Conservation (phyloP, 176 grass and related monocot genomes). For the Carex cristatella region DNA sequence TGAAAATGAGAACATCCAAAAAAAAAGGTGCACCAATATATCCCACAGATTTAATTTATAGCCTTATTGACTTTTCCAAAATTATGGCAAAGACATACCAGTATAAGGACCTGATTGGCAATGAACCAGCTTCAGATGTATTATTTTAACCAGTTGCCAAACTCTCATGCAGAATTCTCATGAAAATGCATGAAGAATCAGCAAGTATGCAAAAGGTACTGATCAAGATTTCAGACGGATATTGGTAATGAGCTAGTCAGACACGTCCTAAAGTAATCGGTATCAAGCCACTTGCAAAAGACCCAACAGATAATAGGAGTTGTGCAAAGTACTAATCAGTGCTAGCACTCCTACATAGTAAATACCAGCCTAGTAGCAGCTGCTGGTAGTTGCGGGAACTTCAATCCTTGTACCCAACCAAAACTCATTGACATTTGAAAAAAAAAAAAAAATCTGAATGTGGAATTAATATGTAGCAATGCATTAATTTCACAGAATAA, state of each 20-base stretch:
- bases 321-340: not conserved
- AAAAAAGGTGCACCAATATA: not conserved
- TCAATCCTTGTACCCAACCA: not conserved
- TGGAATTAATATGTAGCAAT: not conserved
- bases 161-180: not conserved
- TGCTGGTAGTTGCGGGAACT: not conserved
- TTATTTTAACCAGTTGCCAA: not conserved
- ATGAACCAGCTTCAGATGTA: not conserved
- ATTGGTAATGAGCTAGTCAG: not conserved
- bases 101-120: not conserved
- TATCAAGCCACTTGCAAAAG: not conserved
- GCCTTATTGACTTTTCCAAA: not conserved
- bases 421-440: not conserved
- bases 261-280: not conserved
- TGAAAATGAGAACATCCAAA: not conserved
- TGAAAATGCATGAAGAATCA: not conserved
- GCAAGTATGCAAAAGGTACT: not conserved
- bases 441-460: not conserved
- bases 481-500: not conserved
- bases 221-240: not conserved
- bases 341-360: not conserved
- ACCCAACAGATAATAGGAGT: not conserved
- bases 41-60: not conserved
- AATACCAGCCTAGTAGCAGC: not conserved
- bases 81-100: not conserved